Evolutionary conservation across 305 asterid genomes (phyloP).

Genomic region (Caryopteris hybrid): DNA sequence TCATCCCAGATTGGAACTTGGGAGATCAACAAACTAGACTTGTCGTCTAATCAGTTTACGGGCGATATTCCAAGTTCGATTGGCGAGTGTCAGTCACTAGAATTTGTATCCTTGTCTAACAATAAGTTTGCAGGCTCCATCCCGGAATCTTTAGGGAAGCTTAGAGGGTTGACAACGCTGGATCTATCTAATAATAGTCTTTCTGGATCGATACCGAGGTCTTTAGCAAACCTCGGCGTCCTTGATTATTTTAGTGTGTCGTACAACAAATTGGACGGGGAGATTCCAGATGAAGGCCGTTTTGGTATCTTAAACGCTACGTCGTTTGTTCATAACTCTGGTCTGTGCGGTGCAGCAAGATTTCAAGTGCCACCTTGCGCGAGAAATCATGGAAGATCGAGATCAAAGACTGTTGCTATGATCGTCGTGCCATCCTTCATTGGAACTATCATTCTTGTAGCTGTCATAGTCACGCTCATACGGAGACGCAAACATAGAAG

Average conservation of each 20-base stretch:
- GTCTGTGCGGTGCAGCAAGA: constrained; percentile 6
- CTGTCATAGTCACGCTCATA: not conserved
- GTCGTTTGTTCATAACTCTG: constrained; percentile 13
- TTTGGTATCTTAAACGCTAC: constrained; percentile 2
- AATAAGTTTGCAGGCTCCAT: constrained; percentile 18
- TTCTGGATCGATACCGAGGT: constrained; percentile 26
- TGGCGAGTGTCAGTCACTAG: not conserved
- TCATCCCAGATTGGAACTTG: constrained; percentile 7
- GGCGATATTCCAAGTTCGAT: constrained; percentile 18
- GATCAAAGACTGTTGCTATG: not conserved
- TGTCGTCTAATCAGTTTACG: constrained; percentile 7
- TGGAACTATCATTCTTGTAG: not conserved
- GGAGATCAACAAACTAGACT: not conserved
- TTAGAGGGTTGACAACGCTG: not conserved
- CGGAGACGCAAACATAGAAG: not conserved
- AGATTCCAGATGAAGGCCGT: constrained; percentile 9
- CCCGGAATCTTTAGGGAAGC: constrained; percentile 15
- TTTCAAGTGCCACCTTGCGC: constrained; percentile 14
- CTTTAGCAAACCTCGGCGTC: not conserved
- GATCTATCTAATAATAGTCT: constrained; percentile 26
- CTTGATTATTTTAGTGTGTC: constrained; percentile 17
- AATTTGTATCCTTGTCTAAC: not conserved
- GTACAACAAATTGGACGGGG: constrained; percentile 14
- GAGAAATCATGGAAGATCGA: not conserved
- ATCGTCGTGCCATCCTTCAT: not conserved